A percentile compares a stretch with the other conserved stretches of the same genome.
Evolutionary conservation across 1,284 basidiomycete genomes (phyloP).

Genomic region (Athelia sp.): DNA sequence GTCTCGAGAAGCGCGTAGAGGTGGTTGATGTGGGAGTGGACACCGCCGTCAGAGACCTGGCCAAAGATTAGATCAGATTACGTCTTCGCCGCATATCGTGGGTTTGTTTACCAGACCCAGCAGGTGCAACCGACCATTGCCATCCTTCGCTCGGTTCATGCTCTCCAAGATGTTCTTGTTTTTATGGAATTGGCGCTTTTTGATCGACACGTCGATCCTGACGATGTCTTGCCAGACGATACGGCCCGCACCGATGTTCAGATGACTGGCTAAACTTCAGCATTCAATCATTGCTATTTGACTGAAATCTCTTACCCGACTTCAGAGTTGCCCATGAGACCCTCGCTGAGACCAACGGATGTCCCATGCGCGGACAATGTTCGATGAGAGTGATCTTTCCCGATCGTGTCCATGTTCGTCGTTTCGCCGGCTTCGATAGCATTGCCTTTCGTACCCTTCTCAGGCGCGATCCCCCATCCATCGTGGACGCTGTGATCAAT

Average conservation of each 20-base stretch:
- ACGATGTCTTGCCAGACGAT: constrained; percentile 96
- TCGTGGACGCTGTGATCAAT: constrained; percentile 76
- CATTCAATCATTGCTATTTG: neutral
- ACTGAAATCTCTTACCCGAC: constrained; percentile 59
- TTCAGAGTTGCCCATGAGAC: constrained; percentile 94
- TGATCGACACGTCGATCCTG: constrained; percentile 84
- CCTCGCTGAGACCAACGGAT: constrained; percentile 84
- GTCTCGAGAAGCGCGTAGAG: constrained; percentile 84
- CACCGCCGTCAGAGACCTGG: constrained; percentile 86
- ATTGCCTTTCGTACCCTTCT: constrained; percentile 73
- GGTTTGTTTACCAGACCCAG: constrained; percentile 66
- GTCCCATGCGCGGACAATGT: constrained; percentile 80
- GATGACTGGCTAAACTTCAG: constrained; percentile 49
- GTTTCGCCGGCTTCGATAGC: constrained; percentile 82
- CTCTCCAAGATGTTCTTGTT: constrained; percentile 67
- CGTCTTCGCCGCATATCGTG: constrained; percentile 1
- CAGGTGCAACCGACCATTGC: constrained; percentile 77
- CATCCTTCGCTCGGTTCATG: constrained; percentile 74
- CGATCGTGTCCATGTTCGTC: constrained; percentile 83
- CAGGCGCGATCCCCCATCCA: constrained; percentile 80
- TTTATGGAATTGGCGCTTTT: constrained; percentile 83
- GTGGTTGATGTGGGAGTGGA: constrained; percentile 90
- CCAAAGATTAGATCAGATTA: neutral
- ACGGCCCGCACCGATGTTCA: constrained; percentile 90
- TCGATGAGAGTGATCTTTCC: constrained; percentile 56